These are phyloP conservation scores for Gremmenia infestans DNA, from an alignment of 2,329 filamentous ascomycete species.

Conservation along the genomic window DNA sequence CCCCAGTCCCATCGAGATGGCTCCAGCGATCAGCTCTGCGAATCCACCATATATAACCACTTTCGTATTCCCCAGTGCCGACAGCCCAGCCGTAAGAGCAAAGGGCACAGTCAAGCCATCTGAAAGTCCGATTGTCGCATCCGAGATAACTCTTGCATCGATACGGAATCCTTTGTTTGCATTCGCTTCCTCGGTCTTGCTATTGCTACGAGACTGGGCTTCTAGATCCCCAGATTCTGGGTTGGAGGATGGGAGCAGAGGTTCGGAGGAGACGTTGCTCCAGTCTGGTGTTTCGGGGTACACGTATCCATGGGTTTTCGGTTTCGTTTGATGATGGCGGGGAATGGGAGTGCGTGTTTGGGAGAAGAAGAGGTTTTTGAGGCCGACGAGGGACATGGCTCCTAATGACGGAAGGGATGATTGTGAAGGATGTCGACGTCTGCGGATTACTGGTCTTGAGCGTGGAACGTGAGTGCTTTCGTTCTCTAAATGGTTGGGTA, in stretches of 20 bases:
- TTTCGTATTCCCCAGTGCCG: constrained; percentile 43
- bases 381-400: constrained; percentile 29
- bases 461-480: too few species aligned
- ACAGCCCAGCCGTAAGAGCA: constrained; percentile 55
- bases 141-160: constrained; percentile 37
- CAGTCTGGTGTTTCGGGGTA: constrained; percentile 7
- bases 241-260: constrained; percentile 10
- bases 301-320: too few species aligned
- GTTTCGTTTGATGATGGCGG: background rate
- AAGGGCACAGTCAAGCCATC: constrained; percentile 61
- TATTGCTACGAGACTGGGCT: constrained; percentile 19
- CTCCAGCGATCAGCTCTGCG: constrained; percentile 56
- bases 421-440: constrained; percentile 7
- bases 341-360: constrained; percentile 18
- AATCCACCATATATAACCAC: constrained; percentile 54
- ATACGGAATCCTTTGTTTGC: constrained; percentile 25
- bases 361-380: constrained; percentile 31
- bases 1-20: constrained; percentile 59
- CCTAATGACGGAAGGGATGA: constrained; percentile 6
- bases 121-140: constrained; percentile 56
- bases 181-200: constrained; percentile 17
- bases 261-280: constrained; percentile 15
- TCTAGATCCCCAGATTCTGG: constrained; percentile 23
- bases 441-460: constrained; percentile 10
- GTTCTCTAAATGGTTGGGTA: too few species aligned